Evolutionary conservation across 345 rosid species (phyloP).

Genomic region (Cardamine occulta): DNA sequence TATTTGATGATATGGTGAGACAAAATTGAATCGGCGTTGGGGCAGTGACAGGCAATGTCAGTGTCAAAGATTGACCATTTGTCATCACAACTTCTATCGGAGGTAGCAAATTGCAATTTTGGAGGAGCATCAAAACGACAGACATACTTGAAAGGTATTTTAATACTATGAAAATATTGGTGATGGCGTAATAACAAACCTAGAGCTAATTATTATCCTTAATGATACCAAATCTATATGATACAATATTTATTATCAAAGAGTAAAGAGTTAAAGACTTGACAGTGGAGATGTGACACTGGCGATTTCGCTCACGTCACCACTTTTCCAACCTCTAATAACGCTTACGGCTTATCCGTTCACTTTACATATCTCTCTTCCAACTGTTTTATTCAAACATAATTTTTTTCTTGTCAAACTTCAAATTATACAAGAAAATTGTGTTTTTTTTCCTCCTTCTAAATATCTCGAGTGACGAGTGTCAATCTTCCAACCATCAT

Average conservation of each 20-base stretch:
- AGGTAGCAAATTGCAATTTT: conserved; percentile 7
- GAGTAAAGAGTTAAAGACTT: conserved; percentile 27
- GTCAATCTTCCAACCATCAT: not conserved
- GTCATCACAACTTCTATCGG: conserved; percentile 40
- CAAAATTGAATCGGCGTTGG: conserved; percentile 23
- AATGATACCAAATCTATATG: conserved; percentile 49
- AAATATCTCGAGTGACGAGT: not conserved
- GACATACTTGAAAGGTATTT: not conserved
- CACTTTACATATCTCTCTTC: not conserved
- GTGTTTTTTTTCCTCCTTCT: too few species aligned
- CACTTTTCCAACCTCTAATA: conserved; percentile 18
- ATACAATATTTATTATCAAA: conserved; percentile 26
- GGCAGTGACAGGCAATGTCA: conserved; percentile 40
- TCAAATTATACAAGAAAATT: too few species aligned
- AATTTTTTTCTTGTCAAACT: not conserved
- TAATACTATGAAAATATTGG: not conserved
- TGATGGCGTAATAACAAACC: conserved; percentile 34
- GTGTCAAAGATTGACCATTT: conserved; percentile 51
- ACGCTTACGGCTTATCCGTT: conserved; percentile 5
- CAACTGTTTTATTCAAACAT: not conserved
- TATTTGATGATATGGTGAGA: conserved; percentile 15
- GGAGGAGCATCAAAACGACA: conserved; percentile 26
- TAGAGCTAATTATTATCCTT: conserved; percentile 44
- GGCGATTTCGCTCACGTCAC: conserved; percentile 48
- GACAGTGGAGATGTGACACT: conserved; percentile 44